Conservation (phyloP, 2,329 filamentous ascomycete genomes). For the Fusarium incarnatum region DNA sequence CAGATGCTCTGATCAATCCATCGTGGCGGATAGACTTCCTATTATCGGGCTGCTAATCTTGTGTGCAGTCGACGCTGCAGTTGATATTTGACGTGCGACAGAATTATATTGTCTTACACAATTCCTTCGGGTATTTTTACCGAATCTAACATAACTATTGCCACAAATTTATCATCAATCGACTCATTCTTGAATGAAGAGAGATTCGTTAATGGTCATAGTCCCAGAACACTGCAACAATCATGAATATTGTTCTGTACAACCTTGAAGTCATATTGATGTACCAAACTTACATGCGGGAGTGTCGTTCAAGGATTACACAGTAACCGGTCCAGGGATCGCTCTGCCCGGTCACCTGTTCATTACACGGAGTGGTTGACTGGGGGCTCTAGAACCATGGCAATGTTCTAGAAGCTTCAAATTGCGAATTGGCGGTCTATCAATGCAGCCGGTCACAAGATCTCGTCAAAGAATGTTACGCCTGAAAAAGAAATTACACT, state of each 20-base stretch:
- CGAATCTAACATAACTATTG: background rate
- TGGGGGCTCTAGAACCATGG: constrained; percentile 27
- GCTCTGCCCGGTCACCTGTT: constrained; percentile 23
- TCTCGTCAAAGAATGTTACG: background rate
- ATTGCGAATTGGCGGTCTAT: constrained; percentile 29
- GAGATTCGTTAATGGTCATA: background rate
- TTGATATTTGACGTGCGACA: constrained; percentile 13
- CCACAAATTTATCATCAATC: constrained; percentile 11
- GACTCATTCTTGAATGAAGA: background rate
- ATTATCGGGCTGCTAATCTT: constrained; percentile 25
- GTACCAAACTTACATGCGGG: background rate
- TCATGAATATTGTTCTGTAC: background rate
- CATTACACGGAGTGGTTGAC: constrained; percentile 1
- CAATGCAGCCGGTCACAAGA: constrained; percentile 10
- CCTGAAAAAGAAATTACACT: background rate
- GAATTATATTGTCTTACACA: constrained; percentile 5
- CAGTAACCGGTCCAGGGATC: constrained; percentile 3
- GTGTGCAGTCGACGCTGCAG: constrained; percentile 5
- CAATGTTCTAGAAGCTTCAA: constrained; percentile 36
- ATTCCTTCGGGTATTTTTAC: constrained; percentile 18
- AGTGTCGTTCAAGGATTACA: constrained; percentile 6
- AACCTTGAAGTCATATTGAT: constrained; percentile 8
- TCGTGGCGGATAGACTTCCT: constrained; percentile 24
- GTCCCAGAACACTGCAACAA: background rate
- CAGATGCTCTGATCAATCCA: constrained; percentile 11